Conservation (phyloP, 2,329 filamentous ascomycete species). For the Elsinoe arachidis region DNA sequence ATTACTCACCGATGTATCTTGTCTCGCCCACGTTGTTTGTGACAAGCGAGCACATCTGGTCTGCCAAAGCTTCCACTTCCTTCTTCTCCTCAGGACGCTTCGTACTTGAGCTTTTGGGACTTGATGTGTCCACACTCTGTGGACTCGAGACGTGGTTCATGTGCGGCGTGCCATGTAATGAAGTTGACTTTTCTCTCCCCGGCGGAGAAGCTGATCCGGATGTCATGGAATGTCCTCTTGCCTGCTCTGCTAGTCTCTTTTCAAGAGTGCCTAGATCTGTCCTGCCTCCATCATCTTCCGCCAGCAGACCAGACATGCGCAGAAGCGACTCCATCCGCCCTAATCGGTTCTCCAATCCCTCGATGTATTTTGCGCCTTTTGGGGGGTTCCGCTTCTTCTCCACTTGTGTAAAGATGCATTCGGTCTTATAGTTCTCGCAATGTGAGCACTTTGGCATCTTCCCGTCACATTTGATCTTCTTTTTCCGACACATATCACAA, state of each 20-base stretch:
- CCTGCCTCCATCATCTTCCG: slow-evolving; percentile 74
- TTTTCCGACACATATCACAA: slow-evolving; percentile 93
- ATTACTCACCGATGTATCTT: slow-evolving; percentile 71
- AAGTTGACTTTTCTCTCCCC: slow-evolving; percentile 13
- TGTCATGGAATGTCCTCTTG: slow-evolving; percentile 13
- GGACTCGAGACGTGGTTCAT: slow-evolving; percentile 43
- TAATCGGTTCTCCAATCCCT: slow-evolving; percentile 87
- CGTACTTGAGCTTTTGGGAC: slow-evolving; percentile 31
- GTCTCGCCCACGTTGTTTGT: slow-evolving; percentile 94
- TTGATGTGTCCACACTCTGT: slow-evolving; percentile 36
- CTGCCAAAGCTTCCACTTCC: slow-evolving; percentile 80
- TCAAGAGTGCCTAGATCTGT: slow-evolving; percentile 85
- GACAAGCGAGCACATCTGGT: slow-evolving; percentile 98
- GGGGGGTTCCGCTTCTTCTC: slow-evolving; percentile 98
- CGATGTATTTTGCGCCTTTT: slow-evolving; percentile 97
- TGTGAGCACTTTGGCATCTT: slow-evolving; percentile 92
- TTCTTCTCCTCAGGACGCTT: slow-evolving; percentile 41
- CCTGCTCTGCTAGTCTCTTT: slow-evolving; percentile 54
- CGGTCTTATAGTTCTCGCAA: slow-evolving; percentile 95
- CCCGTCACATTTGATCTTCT: slow-evolving; percentile 96
- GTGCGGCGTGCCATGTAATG: slow-evolving; percentile 39
- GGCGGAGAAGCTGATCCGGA: slow-evolving; percentile 13
- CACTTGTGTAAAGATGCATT: slow-evolving; percentile 93
- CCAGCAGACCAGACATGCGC: slow-evolving; percentile 74
- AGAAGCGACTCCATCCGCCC: slow-evolving; percentile 93